phyloP scores from a whole-genome alignment of 2,329 filamentous ascomycete species.

The Mollisiaceae sp. region DNA sequence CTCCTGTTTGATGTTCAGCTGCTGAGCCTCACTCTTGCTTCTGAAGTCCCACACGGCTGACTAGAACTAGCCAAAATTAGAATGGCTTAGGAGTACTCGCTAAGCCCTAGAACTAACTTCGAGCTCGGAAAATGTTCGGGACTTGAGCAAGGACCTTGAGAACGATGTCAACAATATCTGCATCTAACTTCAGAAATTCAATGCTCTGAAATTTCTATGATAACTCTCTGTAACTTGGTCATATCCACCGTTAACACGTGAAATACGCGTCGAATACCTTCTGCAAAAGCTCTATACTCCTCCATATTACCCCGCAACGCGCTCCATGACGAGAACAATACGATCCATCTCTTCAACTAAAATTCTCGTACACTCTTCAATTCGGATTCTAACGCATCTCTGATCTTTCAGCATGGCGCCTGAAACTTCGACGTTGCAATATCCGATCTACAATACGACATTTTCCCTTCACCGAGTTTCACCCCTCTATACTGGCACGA shows the following conservation, averaged over 20 bases:
- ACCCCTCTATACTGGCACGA: slow-evolving; percentile 49
- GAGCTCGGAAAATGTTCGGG: not conserved
- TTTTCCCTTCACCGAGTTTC: slow-evolving; percentile 51
- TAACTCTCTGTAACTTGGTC: not conserved
- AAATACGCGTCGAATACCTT: slow-evolving; percentile 3
- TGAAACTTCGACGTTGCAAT: slow-evolving; percentile 23
- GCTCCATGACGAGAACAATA: not conserved
- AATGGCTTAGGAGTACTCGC: too few relatives aligned
- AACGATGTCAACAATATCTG: not conserved
- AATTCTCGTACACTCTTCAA: not conserved
- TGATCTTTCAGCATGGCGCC: slow-evolving; percentile 25
- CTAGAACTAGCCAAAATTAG: too few relatives aligned
- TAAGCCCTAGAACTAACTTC: not conserved
- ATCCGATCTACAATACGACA: slow-evolving; percentile 53
- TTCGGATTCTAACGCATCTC: not conserved
- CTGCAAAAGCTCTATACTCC: not conserved
- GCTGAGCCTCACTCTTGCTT: not conserved
- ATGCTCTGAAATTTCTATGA: too few relatives aligned
- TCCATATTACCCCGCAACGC: slow-evolving; percentile 3
- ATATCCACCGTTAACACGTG: not conserved
- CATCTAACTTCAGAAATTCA: not conserved
- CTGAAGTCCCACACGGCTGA: too few relatives aligned
- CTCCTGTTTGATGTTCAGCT: too few relatives aligned
- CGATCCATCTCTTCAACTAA: not conserved
- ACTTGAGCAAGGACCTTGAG: not conserved